A percentile compares a stretch with the other conserved stretches of the same genome.
Conservation (phyloP, 1,139 yeast species). For the Candida dubliniensis region DNA sequence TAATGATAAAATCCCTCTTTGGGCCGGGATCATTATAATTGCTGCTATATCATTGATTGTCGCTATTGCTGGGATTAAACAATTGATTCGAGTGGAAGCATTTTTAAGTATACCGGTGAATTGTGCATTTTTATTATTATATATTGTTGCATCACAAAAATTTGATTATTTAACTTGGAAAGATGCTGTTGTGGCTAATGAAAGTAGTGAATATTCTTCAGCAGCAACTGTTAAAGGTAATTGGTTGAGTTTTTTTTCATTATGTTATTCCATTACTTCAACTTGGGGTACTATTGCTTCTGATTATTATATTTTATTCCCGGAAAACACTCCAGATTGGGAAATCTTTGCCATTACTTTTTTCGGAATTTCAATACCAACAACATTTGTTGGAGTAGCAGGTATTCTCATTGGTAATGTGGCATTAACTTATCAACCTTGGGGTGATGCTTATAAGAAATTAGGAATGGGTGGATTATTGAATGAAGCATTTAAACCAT, state of each 20-base stretch:
- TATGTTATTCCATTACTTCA: slow-evolving; percentile 77
- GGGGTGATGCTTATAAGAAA: slow-evolving; percentile 57
- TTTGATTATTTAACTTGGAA: slow-evolving; percentile 41
- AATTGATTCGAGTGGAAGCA: slow-evolving; percentile 67
- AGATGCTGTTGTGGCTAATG: slow-evolving; percentile 27
- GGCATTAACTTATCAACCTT: slow-evolving; percentile 59
- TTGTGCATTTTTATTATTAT: slow-evolving; percentile 65
- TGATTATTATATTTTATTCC: slow-evolving; percentile 81
- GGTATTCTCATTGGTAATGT: slow-evolving; percentile 74
- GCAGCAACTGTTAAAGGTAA: slow-evolving; percentile 52
- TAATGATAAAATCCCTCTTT: slow-evolving; percentile 60
- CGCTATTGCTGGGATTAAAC: slow-evolving; percentile 75
- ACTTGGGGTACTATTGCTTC: slow-evolving; percentile 91
- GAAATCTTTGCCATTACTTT: slow-evolving; percentile 64
- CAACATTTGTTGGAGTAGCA: slow-evolving; percentile 73
- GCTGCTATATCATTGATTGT: slow-evolving; percentile 62
- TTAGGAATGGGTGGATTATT: slow-evolving; percentile 81
- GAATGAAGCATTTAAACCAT: slow-evolving; percentile 63
- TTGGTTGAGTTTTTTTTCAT: slow-evolving; percentile 71
- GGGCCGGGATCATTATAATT: slow-evolving; percentile 73
- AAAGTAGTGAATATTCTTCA: slow-evolving; percentile 21
- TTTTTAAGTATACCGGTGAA: slow-evolving; percentile 69
- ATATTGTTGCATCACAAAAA: slow-evolving; percentile 63
- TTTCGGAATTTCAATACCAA: slow-evolving; percentile 68
- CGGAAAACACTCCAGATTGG: slow-evolving; percentile 64